These are phyloP conservation scores for Withania somnifera DNA, from an alignment of 305 asterid species.

Conservation along the genomic window DNA sequence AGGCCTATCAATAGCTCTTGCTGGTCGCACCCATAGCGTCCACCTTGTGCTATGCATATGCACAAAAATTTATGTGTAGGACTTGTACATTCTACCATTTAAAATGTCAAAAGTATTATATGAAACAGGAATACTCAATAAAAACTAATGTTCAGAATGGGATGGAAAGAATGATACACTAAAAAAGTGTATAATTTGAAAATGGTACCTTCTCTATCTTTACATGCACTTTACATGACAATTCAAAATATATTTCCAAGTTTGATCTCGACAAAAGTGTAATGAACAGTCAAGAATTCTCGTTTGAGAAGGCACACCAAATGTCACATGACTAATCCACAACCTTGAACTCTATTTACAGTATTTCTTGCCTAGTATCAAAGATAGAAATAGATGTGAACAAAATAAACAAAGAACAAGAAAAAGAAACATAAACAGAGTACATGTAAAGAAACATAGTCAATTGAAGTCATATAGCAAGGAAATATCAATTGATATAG, in stretches of 20 bases:
- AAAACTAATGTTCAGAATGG: neutral
- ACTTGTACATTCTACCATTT: neutral
- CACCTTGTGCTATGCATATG: no score
- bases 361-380: slow-evolving; percentile 27
- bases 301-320: neutral
- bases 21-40: no score
- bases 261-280: neutral
- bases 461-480: neutral
- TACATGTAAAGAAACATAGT: no score
- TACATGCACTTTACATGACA: neutral
- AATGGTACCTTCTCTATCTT: no score
- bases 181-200: neutral
- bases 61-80: neutral
- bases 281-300: neutral
- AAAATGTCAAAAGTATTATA: neutral
- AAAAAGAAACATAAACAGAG: no score
- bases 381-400: no score
- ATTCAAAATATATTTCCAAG: neutral
- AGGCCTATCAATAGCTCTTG: no score
- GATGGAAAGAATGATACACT: neutral
- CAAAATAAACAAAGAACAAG: no score
- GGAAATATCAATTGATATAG: neutral
- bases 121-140: neutral
- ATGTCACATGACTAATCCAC: neutral
- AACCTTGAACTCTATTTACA: slow-evolving; percentile 19